A percentile compares a stretch with the other conserved stretches of the same genome.
Evolutionary conservation across 257 asterid species (phyloP).

Genomic region (Solanum stenotomum): DNA sequence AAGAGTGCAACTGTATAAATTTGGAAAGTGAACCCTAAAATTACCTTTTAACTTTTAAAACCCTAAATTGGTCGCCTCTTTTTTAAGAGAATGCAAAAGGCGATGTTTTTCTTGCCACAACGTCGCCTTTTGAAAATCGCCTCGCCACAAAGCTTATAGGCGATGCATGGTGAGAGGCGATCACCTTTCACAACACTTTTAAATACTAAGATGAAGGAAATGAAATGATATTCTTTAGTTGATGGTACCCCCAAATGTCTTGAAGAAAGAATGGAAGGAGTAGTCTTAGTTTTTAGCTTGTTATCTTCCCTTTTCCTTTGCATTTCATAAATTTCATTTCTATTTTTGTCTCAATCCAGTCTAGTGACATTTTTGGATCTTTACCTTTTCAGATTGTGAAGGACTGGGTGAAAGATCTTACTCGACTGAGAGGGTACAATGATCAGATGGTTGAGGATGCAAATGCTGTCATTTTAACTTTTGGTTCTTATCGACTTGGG

Average conservation of each 20-base stretch:
- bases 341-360: background rate
- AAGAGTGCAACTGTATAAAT: background rate
- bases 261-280: background rate
- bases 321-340: background rate
- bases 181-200: background rate
- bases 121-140: background rate
- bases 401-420: slow-evolving; percentile 38
- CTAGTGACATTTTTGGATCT: background rate
- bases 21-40: background rate
- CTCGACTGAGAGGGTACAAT: slow-evolving; percentile 56
- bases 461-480: slow-evolving; percentile 74
- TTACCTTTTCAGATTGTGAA: slow-evolving; percentile 19
- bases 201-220: background rate
- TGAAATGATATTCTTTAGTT: background rate
- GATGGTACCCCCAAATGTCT: background rate
- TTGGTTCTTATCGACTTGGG: slow-evolving; percentile 96
- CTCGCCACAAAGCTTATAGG: background rate
- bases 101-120: background rate
- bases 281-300: background rate
- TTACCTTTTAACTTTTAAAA: too few species aligned
- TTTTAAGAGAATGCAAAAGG: background rate
- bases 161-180: background rate
- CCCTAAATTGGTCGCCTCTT: background rate
- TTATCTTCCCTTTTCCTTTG: background rate
- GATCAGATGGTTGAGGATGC: slow-evolving; percentile 88